Evolutionary conservation across 257 asterid species (phyloP).

Genomic region (Solanum medicagineum): DNA sequence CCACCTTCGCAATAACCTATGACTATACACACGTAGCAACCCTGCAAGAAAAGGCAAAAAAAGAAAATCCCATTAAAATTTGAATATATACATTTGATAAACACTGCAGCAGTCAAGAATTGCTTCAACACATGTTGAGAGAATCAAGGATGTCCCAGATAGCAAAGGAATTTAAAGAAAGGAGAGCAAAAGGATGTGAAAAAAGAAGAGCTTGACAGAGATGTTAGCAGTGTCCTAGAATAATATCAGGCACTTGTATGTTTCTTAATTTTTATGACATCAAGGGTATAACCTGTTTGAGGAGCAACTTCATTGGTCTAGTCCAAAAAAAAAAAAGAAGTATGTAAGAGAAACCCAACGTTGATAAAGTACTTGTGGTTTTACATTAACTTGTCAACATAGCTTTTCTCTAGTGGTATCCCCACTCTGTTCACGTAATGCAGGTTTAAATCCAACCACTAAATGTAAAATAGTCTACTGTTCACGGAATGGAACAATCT

Average conservation of each 20-base stretch:
- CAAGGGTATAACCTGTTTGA: not conserved
- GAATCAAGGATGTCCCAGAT: not conserved
- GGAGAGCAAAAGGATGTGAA: not conserved
- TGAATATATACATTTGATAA: not conserved
- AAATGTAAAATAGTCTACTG: not conserved
- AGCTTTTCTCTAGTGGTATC: not conserved
- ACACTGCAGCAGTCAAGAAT: not conserved
- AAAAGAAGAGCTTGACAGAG: not conserved
- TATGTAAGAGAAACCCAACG: not conserved
- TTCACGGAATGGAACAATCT: not conserved
- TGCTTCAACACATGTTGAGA: not conserved
- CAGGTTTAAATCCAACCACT: not conserved
- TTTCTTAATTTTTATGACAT: not conserved
- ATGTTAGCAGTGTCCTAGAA: not conserved
- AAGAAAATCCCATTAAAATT: not conserved
- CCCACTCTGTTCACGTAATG: not conserved
- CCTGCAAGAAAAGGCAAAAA: constrained; percentile 35
- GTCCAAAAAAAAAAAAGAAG: not conserved
- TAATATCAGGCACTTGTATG: not conserved
- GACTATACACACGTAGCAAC: constrained; percentile 90
- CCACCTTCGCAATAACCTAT: constrained; percentile 97
- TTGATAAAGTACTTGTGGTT: not conserved
- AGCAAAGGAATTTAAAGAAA: not conserved
- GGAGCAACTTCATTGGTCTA: not conserved
- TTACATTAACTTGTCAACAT: not conserved